Base-by-base conservation (phyloP, 768 basidiomycete genomes). In the Termitomyces sp. region DNA sequence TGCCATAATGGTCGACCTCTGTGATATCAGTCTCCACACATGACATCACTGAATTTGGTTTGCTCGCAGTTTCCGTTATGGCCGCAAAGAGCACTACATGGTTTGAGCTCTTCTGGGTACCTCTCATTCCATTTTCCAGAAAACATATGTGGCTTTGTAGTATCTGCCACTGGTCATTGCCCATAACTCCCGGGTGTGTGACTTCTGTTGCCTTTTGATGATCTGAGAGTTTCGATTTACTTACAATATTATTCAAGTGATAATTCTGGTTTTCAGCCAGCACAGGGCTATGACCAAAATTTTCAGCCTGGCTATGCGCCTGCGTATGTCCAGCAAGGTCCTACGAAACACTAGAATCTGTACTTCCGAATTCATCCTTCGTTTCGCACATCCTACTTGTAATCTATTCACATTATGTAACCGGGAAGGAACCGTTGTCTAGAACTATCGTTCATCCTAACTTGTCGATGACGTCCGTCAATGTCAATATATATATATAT, bases 61-160 rank as follows among this genome's bases (percentile, higher is more conserved):
- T 38, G 34, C 15, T 51, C 30, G 35, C 60, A 87, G 87, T 73
- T 22, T 76, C 83, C 49, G 82, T 87, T 53, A 69, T 83, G 47
- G 71, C 78, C 30, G 84, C 84, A 30, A 88, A 86, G 66, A 76
- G 77, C 34, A 81, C 82, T 53, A 80, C 71, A 37, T 90, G 87
- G 88, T 86, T 91, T 64, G 85, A 88, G 68, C 65, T 91, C 44
- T 90, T 84, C 71, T 87, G 81, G 67, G 75, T 91, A 14, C 88
- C 85, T 22, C 69, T 91, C 54, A 68, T 90, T 42, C 88, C 88
- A 1, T 71, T 89, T 62, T 77, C 68, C 22, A 78, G 78, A 46
- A 79, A 78, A 52, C 80, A 79, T 52, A 70, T 90, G 49, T 89
- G 88, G 85, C 64, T 84, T 55, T 91, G 88, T 68, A 74, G 74